phyloP scores from a whole-genome alignment of 2,329 filamentous ascomycete genomes.

The Monilinia fructicola region DNA sequence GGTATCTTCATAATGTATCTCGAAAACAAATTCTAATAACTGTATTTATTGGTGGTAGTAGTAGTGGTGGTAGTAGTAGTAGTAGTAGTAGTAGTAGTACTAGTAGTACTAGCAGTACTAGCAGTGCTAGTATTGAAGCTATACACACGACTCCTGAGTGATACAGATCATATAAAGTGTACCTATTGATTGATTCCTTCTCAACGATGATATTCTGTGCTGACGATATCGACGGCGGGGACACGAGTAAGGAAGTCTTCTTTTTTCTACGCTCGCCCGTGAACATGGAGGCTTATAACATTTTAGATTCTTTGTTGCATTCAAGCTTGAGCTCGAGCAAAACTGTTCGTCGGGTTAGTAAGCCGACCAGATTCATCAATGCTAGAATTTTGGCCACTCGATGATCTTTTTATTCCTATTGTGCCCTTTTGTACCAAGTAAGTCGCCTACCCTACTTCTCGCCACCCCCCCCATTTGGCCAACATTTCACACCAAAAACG shows the following conservation, averaged over 20 bases:
- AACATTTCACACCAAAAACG: too few species aligned
- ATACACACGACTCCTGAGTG: neutral
- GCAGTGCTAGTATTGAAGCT: neutral
- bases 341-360: neutral
- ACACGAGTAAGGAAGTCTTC: neutral
- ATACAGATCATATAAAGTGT: slow-evolving; percentile 7
- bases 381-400: slow-evolving; percentile 8
- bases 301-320: too few species aligned
- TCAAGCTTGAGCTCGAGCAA: neutral
- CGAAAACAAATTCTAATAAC: neutral
- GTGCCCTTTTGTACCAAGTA: slow-evolving; percentile 7
- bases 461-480: too few species aligned
- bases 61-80: too few species aligned
- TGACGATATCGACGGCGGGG: neutral
- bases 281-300: too few species aligned
- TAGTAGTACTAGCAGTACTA: too few species aligned
- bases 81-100: too few species aligned
- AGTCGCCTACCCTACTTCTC: too few species aligned
- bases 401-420: slow-evolving; percentile 1
- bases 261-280: neutral
- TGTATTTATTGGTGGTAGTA: neutral
- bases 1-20: neutral
- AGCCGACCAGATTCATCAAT: neutral
- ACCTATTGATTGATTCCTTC: neutral
- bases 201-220: neutral